These are phyloP conservation scores for Phytophthora syringae DNA, from an alignment of 352 stramenopile genomes.

Conservation along the genomic window DNA sequence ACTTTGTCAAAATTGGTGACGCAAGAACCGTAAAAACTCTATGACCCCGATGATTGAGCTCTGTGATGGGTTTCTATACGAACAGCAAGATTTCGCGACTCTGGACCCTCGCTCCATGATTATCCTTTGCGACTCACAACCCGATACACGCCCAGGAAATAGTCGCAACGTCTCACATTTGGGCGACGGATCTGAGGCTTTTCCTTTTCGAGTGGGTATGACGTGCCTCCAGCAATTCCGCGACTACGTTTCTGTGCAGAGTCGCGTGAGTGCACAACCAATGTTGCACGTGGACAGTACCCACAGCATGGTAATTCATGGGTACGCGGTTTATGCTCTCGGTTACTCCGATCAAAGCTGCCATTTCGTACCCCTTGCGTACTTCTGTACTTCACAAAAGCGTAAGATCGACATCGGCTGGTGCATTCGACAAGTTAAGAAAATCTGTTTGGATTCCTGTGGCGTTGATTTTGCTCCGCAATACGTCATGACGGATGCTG, in stretches of 20 bases:
- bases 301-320: not conserved
- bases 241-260: not conserved
- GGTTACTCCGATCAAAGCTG: not conserved
- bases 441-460: too few relatives aligned
- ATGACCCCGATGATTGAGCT: conserved; percentile 6
- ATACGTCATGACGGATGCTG: too few relatives aligned
- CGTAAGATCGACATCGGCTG: too few relatives aligned
- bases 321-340: not conserved
- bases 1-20: conserved; percentile 21
- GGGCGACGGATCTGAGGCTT: not conserved
- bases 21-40: not conserved
- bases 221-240: not conserved
- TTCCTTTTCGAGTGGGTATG: not conserved
- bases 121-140: not conserved
- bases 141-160: not conserved
- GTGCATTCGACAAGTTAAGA: too few relatives aligned
- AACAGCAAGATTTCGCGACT: not conserved
- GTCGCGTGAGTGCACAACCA: not conserved
- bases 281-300: not conserved
- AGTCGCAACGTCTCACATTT: not conserved
- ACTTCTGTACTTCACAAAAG: too few relatives aligned
- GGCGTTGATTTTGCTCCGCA: too few relatives aligned
- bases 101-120: not conserved
- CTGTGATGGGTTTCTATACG: not conserved
- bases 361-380: not conserved